Conservation (phyloP, 495 filamentous ascomycete species). For the Aspergillus homomorphus region DNA sequence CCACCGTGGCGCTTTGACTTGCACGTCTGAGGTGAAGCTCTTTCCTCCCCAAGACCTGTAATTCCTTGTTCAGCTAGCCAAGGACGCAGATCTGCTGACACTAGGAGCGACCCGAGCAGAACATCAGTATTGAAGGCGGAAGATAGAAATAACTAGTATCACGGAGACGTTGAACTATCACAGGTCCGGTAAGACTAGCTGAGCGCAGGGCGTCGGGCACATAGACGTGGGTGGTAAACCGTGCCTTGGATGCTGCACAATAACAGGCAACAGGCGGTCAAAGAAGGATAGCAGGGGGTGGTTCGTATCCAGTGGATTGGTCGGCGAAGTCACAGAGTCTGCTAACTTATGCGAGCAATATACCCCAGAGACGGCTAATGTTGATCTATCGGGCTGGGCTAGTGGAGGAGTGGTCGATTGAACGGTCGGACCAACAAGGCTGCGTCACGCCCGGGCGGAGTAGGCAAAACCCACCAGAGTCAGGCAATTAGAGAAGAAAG, state of each 20-base stretch:
- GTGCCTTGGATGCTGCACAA: slow-evolving; percentile 11
- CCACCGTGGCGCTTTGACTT: slow-evolving; percentile 28
- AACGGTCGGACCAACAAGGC: neutral
- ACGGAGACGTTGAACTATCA: neutral
- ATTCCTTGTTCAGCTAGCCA: slow-evolving; percentile 21
- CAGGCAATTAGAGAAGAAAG: neutral
- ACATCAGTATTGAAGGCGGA: neutral
- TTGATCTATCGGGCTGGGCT: slow-evolving; percentile 3
- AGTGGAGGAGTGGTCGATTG: slow-evolving; percentile 2
- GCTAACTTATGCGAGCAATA: slow-evolving; percentile 6
- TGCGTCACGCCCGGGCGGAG: neutral
- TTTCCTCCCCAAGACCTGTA: neutral
- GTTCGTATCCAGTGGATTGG: neutral
- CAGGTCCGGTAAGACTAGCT: slow-evolving; percentile 5
- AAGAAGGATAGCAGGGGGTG: neutral
- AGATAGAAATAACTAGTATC: slow-evolving; percentile 2
- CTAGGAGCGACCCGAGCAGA: neutral
- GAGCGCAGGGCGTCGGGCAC: slow-evolving; percentile 26
- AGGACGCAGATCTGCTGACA: slow-evolving; percentile 7
- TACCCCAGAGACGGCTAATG: neutral
- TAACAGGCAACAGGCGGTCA: slow-evolving; percentile 22
- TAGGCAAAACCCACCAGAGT: neutral
- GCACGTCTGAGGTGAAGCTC: slow-evolving; percentile 12
- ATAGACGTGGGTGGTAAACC: slow-evolving; percentile 14
- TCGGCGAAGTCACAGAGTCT: slow-evolving; percentile 7